Base-by-base conservation (phyloP, 352 stramenopile genomes). In the Plasmopara muralis region DNA sequence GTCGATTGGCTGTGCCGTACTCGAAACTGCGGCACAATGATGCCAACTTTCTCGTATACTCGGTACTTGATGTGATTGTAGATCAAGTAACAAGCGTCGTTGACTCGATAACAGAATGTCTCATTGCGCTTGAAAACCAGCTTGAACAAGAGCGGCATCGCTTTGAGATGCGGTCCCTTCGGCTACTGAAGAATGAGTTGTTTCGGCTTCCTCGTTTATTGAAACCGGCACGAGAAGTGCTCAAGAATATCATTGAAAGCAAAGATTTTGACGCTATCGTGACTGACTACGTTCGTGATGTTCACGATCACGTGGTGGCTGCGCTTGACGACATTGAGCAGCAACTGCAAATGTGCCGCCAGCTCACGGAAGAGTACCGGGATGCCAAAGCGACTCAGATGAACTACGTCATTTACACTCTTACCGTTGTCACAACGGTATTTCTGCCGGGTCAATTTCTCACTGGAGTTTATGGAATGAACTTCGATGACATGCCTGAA, bases 361-460 rank as follows among this genome's bases (percentile, higher is more conserved):
- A 83, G 28, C 60, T 95, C 42, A 88, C 79, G 4, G 77, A 89
- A 58, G 81, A 93, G 47, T 89, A 89, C 53, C 79, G 85, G 9
- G 83, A 94, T 41, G 77, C 74, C 35, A 88, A 91, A 50, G 66
- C 78, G 0, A 88, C 85, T 47, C 83, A 92, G 58, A 91, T 89
- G 81, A 92, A 95, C 64, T 85, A 91, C 43, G 84, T 93, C 25
- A 89, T 96, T 49, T 95, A 95, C 68, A 91, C 78, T n/a, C 72
- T 95, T 25, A 95, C 84, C 34, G 85, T 94, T 47, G 76, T 93
- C 52, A 93, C 83, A n/a, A 91, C 81, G 6, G 80, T 93, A 2
- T 94, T 95, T 50, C 52, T 96, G 10, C 82, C 85, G 0, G 79
- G 79, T 28, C 85, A 95, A 59, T 95, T 95, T 53, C 64, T 95